These are phyloP conservation scores for Neurospora discreta DNA, from an alignment of 495 filamentous ascomycete genomes.

Conservation along the genomic window DNA sequence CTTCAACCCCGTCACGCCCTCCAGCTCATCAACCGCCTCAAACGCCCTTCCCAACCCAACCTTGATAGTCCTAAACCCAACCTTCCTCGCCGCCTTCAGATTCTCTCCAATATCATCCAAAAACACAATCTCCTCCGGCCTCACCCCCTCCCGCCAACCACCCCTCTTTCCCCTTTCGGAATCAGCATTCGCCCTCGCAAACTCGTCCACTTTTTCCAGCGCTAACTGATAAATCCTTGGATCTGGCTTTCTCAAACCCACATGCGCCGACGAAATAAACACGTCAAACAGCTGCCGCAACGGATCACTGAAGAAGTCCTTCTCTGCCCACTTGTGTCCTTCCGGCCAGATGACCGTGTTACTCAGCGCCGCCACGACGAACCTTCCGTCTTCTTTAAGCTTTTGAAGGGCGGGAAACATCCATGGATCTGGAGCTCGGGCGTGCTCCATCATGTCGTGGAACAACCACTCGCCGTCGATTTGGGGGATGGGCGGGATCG, in stretches of 20 bases:
- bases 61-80: constrained; percentile 75
- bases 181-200: constrained; percentile 35
- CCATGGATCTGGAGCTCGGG: constrained; percentile 63
- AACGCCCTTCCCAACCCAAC: constrained; percentile 66
- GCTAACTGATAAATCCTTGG: constrained; percentile 68
- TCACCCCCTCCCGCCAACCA: constrained; percentile 42
- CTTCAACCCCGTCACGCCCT: constrained; percentile 38
- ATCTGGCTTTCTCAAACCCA: constrained; percentile 82
- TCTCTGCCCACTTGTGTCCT: constrained; percentile 43
- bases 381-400: constrained; percentile 49
- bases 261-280: constrained; percentile 73
- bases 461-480: constrained; percentile 77
- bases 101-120: constrained; percentile 96
- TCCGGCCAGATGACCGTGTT: constrained; percentile 80
- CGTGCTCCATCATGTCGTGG: constrained; percentile 80
- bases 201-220: constrained; percentile 48
- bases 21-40: constrained; percentile 52
- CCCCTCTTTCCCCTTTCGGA: constrained; percentile 25
- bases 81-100: constrained; percentile 62
- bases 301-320: constrained; percentile 31
- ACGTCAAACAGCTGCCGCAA: constrained; percentile 61
- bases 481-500: constrained; percentile 51
- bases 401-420: constrained; percentile 77
- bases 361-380: constrained; percentile 69
- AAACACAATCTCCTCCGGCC: constrained; percentile 66